Evolutionary conservation across 352 stramenopile genomes (phyloP).

Genomic region (Phytophthora pseudosyringae): DNA sequence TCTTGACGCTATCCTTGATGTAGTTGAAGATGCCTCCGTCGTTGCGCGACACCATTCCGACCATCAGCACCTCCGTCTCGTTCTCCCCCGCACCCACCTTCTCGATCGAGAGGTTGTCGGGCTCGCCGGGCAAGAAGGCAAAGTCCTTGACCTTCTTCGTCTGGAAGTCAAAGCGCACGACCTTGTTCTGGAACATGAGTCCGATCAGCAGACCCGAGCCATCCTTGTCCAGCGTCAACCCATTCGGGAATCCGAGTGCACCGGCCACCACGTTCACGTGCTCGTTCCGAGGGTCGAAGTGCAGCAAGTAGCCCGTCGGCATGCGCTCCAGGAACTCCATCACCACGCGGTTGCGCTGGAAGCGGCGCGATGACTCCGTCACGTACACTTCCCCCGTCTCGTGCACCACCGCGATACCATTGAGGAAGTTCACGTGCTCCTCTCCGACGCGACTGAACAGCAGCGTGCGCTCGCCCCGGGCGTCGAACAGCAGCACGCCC

Average conservation of each 20-base stretch:
- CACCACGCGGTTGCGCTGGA: slow-evolving; percentile 49
- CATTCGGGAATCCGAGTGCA: slow-evolving; percentile 55
- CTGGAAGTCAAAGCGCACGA: slow-evolving; percentile 55
- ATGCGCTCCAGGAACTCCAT: slow-evolving; percentile 58
- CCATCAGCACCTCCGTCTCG: slow-evolving; percentile 43
- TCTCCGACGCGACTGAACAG: slow-evolving; percentile 58
- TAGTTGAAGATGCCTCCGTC: slow-evolving; percentile 40
- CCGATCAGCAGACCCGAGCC: slow-evolving; percentile 49
- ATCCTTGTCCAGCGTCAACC: slow-evolving; percentile 50
- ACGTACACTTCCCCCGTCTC: slow-evolving; percentile 59
- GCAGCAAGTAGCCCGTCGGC: slow-evolving; percentile 55
- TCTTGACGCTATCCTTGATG: slow-evolving; percentile 47
- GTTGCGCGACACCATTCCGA: slow-evolving; percentile 44
- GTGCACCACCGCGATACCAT: slow-evolving; percentile 48
- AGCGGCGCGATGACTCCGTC: slow-evolving; percentile 61
- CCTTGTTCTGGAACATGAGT: slow-evolving; percentile 64
- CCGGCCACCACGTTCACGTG: slow-evolving; percentile 37
- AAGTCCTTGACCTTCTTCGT: slow-evolving; percentile 59
- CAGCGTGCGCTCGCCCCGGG: slow-evolving; percentile 52
- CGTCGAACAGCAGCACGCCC: slow-evolving; percentile 64
- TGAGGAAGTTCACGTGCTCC: slow-evolving; percentile 52
- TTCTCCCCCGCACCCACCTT: slow-evolving; percentile 36
- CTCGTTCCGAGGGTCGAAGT: slow-evolving; percentile 45
- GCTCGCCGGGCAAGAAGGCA: slow-evolving; percentile 60
- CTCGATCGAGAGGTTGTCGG: slow-evolving; percentile 59